These are phyloP conservation scores for Musa itinerans DNA, from an alignment of 176 grass and related monocot genomes.

Conservation along the genomic window DNA sequence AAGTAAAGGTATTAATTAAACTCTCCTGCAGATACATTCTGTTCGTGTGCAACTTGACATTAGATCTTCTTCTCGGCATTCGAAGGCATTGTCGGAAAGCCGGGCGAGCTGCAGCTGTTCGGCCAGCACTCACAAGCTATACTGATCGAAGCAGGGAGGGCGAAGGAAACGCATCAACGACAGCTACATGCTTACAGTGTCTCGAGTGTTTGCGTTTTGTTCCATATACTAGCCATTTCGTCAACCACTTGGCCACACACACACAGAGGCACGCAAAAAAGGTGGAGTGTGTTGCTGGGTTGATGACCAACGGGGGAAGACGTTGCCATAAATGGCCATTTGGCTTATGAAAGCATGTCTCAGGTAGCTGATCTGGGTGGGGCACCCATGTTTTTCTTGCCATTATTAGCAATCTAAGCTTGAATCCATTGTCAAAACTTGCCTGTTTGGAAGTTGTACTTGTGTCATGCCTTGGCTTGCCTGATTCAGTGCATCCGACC, in stretches of 20 bases:
- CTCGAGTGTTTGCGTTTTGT: neutral
- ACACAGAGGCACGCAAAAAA: neutral
- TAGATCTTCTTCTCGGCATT: neutral
- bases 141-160: neutral
- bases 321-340: neutral
- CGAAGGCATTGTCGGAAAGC: neutral
- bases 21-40: neutral
- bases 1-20: conserved; percentile 65
- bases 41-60: neutral
- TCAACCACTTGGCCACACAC: neutral
- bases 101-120: neutral
- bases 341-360: too few species aligned
- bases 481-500: neutral
- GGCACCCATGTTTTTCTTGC: too few species aligned
- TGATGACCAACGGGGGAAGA: neutral
- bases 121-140: neutral
- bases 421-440: too few species aligned
- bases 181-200: neutral
- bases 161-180: neutral
- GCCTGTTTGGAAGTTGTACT: neutral
- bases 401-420: too few species aligned
- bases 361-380: too few species aligned
- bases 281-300: neutral
- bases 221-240: neutral
- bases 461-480: neutral